Evolutionary conservation across 176 grass and related monocot species (phyloP).

Genomic region (Aegilops longissima): DNA sequence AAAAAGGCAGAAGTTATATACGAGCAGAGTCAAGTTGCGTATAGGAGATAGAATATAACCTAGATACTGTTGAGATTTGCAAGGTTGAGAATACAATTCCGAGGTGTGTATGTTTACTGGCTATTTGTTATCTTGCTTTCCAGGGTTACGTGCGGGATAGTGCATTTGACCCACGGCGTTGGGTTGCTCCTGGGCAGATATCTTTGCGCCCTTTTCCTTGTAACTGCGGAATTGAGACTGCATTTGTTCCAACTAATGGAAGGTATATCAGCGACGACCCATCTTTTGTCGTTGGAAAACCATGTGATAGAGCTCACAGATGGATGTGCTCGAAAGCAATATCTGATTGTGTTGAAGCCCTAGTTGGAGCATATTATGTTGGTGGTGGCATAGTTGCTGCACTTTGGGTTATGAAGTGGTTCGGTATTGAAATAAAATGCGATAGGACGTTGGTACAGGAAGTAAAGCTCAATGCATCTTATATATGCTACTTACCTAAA

Average conservation of each 20-base stretch:
- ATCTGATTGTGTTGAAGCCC: conserved; percentile 87
- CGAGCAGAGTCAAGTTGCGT: background rate
- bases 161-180: conserved; percentile 84
- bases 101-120: conserved; percentile 1
- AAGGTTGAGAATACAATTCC: conserved; percentile 17
- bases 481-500: conserved; percentile 41
- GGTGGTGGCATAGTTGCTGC: conserved; percentile 68
- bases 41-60: background rate
- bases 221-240: conserved; percentile 49
- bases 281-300: conserved; percentile 72
- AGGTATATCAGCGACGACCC: conserved; percentile 48
- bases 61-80: background rate
- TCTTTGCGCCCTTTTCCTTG: conserved; percentile 65
- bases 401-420: conserved; percentile 70
- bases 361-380: conserved; percentile 94
- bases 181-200: conserved; percentile 88
- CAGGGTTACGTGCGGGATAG: conserved; percentile 80
- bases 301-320: conserved; percentile 88
- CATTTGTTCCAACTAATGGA: conserved; percentile 47
- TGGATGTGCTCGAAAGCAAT: conserved; percentile 97
- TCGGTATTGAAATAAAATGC: conserved; percentile 63
- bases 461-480: conserved; percentile 52
- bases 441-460: conserved; percentile 47
- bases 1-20: background rate
- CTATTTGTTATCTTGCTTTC: conserved; percentile 19